A percentile compares a stretch with the other conserved stretches of the same genome.
phyloP scores from a whole-genome alignment of 805 yeast species.

The Saccharomycopsis sp. region DNA sequence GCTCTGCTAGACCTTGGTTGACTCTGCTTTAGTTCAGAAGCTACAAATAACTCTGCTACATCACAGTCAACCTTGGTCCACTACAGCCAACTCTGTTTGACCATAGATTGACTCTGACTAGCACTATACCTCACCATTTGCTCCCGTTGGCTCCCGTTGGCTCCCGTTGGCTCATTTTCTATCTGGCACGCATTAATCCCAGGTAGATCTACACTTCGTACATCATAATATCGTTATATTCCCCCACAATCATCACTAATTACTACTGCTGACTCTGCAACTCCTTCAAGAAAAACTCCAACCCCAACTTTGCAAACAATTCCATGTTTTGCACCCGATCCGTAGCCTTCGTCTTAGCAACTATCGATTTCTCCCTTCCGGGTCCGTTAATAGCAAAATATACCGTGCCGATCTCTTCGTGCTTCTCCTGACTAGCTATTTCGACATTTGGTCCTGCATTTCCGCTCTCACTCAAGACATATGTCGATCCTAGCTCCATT shows the following conservation, averaged over 20 bases:
- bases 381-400: conserved; percentile 70
- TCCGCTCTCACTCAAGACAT: conserved; percentile 79
- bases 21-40: too few species aligned
- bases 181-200: too few species aligned
- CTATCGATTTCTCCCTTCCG: conserved; percentile 42
- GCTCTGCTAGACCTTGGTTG: too few species aligned
- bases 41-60: too few species aligned
- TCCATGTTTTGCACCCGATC: conserved; percentile 70
- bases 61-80: too few species aligned
- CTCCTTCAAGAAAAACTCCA: conserved; percentile 50
- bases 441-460: conserved; percentile 65
- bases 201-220: too few species aligned
- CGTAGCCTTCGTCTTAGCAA: conserved; percentile 36
- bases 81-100: too few species aligned
- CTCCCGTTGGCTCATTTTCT: too few species aligned
- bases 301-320: conserved; percentile 60
- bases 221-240: neutral
- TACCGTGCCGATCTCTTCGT: conserved; percentile 48
- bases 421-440: conserved; percentile 29
- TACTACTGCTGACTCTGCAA: conserved; percentile 29
- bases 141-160: too few species aligned
- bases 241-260: conserved; percentile 13
- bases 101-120: too few species aligned
- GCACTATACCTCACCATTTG: too few species aligned
- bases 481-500: conserved; percentile 77